Conservation (phyloP, 148 eudicot species). For the Vaccinium darrowii region DNA sequence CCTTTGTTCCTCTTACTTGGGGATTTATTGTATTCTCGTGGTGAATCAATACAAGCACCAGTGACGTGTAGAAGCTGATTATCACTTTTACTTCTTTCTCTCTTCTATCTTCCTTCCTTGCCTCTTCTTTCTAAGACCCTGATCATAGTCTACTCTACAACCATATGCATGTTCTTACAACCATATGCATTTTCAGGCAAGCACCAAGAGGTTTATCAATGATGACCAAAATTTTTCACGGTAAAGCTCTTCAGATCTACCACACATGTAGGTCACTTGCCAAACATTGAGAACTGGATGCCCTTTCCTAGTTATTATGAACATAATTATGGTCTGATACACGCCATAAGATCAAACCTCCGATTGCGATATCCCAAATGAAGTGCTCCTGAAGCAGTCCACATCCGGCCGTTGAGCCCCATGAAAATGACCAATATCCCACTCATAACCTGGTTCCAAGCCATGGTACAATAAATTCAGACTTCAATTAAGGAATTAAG, state of each 20-base stretch:
- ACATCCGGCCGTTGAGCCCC: slow-evolving; percentile 92
- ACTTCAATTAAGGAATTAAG: background rate
- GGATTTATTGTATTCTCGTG: background rate
- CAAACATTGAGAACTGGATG: background rate
- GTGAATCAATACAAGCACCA: background rate
- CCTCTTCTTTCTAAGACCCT: background rate
- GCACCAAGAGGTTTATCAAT: background rate
- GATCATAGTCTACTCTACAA: background rate
- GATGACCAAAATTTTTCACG: background rate
- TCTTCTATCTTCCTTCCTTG: background rate
- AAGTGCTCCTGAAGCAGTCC: slow-evolving; percentile 89
- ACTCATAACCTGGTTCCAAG: slow-evolving; percentile 77
- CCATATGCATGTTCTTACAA: background rate
- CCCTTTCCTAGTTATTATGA: background rate
- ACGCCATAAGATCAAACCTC: slow-evolving; percentile 44
- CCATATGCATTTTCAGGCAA: background rate
- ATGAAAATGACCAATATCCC: slow-evolving; percentile 94
- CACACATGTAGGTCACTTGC: background rate
- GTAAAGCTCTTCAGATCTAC: slow-evolving; percentile 6
- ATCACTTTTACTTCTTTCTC: background rate
- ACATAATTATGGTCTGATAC: background rate
- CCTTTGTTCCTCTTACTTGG: background rate
- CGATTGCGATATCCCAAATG: slow-evolving; percentile 74
- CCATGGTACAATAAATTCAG: slow-evolving; percentile 10
- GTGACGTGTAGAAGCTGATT: background rate